A percentile compares a stretch with the other conserved stretches of the same genome.
These are phyloP conservation scores for Plantago ovata DNA, from an alignment of 257 asterid genomes.

Conservation along the genomic window DNA sequence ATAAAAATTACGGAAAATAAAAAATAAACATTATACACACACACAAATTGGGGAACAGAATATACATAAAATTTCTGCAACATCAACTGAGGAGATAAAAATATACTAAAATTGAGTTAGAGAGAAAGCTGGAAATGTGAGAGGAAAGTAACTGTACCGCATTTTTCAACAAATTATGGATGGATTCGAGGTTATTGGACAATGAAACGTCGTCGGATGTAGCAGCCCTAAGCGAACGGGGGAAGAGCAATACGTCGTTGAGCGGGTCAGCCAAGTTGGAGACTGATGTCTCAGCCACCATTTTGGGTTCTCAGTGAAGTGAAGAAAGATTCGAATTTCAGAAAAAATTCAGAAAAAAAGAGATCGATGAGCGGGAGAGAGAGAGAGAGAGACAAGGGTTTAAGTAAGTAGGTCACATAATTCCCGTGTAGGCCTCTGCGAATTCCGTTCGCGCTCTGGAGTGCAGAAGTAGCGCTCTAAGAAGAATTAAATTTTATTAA, in stretches of 20 bases:
- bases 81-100: no score
- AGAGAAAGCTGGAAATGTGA: background rate
- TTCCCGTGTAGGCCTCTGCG: no score
- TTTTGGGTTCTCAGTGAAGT: slow-evolving; percentile 17
- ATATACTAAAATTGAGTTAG: slow-evolving; percentile 7
- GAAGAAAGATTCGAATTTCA: no score
- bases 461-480: no score
- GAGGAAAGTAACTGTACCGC: slow-evolving; percentile 31
- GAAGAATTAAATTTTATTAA: no score
- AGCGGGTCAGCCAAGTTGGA: slow-evolving; percentile 50
- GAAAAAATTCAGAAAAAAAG: slow-evolving; percentile 8
- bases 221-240: slow-evolving; percentile 52
- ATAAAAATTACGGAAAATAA: no score
- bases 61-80: no score
- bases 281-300: slow-evolving; percentile 30
- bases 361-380: slow-evolving; percentile 6
- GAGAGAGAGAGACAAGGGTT: no score
- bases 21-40: no score
- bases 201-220: slow-evolving; percentile 16
- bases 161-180: slow-evolving; percentile 55
- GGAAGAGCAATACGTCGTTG: slow-evolving; percentile 36
- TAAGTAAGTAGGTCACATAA: no score
- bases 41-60: no score
- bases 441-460: no score
- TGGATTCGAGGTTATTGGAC: slow-evolving; percentile 43